A percentile compares a stretch with the other conserved stretches of the same genome.
phyloP scores from a whole-genome alignment of 1,284 basidiomycete genomes.

The Rhodotorula sp. region DNA sequence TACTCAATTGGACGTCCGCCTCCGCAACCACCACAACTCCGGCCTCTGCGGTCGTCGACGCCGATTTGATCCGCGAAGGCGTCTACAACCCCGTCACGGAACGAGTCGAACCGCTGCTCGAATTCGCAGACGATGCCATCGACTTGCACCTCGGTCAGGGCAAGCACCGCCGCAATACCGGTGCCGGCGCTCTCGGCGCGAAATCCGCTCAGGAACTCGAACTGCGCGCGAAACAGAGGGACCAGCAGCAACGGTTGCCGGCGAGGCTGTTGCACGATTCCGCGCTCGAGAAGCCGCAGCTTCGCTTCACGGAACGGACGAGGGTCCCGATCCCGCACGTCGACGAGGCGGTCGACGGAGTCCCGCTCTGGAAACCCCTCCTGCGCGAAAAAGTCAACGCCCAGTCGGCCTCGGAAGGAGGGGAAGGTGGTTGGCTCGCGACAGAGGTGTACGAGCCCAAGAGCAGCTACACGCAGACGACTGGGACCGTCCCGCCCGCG shows the following conservation, averaged over 20 bases:
- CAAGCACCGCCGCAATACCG: constrained; percentile 23
- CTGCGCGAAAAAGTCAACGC: constrained; percentile 13
- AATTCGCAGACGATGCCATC: constrained; percentile 59
- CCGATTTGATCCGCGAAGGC: constrained; percentile 77
- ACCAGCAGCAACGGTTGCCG: constrained; percentile 20
- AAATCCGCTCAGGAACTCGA: constrained; percentile 8
- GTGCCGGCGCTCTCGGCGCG: constrained; percentile 12
- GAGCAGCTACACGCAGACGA: constrained; percentile 17
- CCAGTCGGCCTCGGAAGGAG: not conserved
- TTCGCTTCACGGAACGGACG: constrained; percentile 61
- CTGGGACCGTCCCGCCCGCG: constrained; percentile 21
- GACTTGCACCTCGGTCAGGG: constrained; percentile 38
- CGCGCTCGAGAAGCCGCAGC: constrained; percentile 67
- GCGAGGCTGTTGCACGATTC: constrained; percentile 28
- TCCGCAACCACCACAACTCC: not conserved
- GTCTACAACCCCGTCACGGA: constrained; percentile 78
- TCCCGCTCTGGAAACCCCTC: constrained; percentile 57
- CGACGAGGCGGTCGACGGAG: constrained; percentile 62
- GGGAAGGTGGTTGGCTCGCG: constrained; percentile 19
- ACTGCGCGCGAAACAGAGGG: not conserved
- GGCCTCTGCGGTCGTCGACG: constrained; percentile 51
- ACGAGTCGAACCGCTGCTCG: constrained; percentile 77
- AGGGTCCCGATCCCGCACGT: constrained; percentile 57
- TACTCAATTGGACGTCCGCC: constrained; percentile 58
- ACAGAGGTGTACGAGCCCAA: constrained; percentile 24